Base-by-base conservation (phyloP, 495 filamentous ascomycete genomes). In the Penicillium paradoxum region DNA sequence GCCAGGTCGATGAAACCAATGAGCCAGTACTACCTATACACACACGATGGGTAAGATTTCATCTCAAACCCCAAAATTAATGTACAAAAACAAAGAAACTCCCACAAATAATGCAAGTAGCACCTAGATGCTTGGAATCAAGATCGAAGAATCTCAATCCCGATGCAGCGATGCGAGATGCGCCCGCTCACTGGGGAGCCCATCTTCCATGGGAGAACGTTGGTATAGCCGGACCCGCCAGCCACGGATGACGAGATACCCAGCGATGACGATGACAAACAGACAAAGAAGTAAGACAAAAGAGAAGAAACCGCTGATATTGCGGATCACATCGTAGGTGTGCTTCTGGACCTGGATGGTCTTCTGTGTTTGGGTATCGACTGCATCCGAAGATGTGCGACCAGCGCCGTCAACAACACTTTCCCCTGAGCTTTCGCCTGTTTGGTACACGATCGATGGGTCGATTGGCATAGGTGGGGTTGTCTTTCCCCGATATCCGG, bases 211-310 rank as follows among this genome's bases (percentile, higher is more conserved):
- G n/a, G 25, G 45, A 22, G 58, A 18, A 34, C 52, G 57, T 38
- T 66, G 60, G 42, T 66, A 66, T 10, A 66, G 41, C 14, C 55
- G 60, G 57, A 66, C 55, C 43, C 63, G 60, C 63, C 63, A 66
- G 53, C 63, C 63, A 18, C 63, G 60, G 49, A 63, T 57, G 18
- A 66, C 40, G 52, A 66, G 7, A 43, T 52, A 66, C 21, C 42
- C 38, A 5, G 55, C 57, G 47, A 66, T 50, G 39, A 66, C 50
- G 36, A 43, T 53, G 24, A n/a, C 17, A 48, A 63, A 61, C 25
- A 60, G 18, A 36, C 49, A 55, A 25, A 66, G 32, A n/a, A 66
- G 57, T 19, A 66, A 24, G 36, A 63, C 36, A 11, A 66, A 51
- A 15, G 57, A 55, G 33, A 66, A 60, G 15, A 58, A 6, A 18